Conservation (phyloP, 352 stramenopile genomes). For the Globisporangium megalacanthum region DNA sequence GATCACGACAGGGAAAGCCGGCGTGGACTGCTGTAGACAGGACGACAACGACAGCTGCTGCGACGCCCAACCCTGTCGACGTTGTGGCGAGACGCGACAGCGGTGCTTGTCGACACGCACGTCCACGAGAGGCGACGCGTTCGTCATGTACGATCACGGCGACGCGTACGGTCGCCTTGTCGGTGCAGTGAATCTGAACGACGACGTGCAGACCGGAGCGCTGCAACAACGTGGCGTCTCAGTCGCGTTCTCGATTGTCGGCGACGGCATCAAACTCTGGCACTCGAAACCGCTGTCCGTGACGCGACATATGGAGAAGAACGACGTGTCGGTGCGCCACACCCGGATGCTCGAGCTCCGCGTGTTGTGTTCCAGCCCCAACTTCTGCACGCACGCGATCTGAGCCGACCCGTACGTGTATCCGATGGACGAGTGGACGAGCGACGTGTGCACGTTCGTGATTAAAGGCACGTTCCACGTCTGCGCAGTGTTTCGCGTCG, state of each 20-base stretch:
- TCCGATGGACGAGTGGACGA: conserved; percentile 67
- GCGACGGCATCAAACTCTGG: conserved; percentile 66
- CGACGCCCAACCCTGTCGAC: conserved; percentile 67
- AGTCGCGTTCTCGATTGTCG: conserved; percentile 63
- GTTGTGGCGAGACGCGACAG: conserved; percentile 61
- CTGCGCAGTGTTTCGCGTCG: conserved; percentile 47
- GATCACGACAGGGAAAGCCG: conserved; percentile 71
- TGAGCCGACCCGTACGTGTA: conserved; percentile 75
- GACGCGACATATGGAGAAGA: conserved; percentile 31
- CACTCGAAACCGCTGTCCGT: conserved; percentile 59
- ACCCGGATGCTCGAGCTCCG: conserved; percentile 78
- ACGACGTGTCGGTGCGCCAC: conserved; percentile 44
- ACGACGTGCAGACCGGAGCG: conserved; percentile 54
- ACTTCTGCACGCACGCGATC: conserved; percentile 72
- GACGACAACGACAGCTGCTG: conserved; percentile 90
- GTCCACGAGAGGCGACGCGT: conserved; percentile 58
- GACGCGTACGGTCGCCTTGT: conserved; percentile 50
- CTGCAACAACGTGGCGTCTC: conserved; percentile 49
- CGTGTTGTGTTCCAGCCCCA: conserved; percentile 63
- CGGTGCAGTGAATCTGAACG: conserved; percentile 69
- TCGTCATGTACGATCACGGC: conserved; percentile 76
- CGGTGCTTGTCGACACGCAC: conserved; percentile 77
- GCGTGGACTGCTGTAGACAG: conserved; percentile 75
- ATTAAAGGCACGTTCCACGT: conserved; percentile 54
- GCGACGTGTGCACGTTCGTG: conserved; percentile 49